A percentile compares a stretch with the other conserved stretches of the same genome.
Evolutionary conservation across 2,329 filamentous ascomycete species (phyloP).

Genomic region (Exophiala xenobiotica): DNA sequence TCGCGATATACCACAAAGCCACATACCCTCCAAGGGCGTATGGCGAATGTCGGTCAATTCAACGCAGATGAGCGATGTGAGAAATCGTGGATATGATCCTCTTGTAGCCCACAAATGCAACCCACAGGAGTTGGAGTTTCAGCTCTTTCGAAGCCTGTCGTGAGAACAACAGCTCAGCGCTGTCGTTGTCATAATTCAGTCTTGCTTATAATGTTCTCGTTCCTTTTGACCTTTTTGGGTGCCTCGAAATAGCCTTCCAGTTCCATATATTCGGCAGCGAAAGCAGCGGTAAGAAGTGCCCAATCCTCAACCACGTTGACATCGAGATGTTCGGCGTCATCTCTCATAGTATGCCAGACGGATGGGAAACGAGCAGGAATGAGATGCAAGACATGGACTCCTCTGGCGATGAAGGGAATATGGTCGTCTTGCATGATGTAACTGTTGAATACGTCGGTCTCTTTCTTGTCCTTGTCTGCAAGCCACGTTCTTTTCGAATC

Average conservation of each 20-base stretch:
- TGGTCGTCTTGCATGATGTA: conserved; percentile 80
- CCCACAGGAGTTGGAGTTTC: background rate
- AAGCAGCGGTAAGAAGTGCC: conserved; percentile 78
- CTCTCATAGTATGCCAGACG: conserved; percentile 83
- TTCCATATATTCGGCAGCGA: conserved; percentile 90
- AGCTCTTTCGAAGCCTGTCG: background rate
- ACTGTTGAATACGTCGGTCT: conserved; percentile 47
- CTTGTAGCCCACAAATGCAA: too few species aligned
- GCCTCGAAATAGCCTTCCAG: conserved; percentile 58
- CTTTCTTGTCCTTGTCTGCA: conserved; percentile 32
- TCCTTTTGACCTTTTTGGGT: conserved; percentile 17
- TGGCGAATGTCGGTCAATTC: too few species aligned
- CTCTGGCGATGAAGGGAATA: conserved; percentile 80
- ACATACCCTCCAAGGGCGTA: too few species aligned
- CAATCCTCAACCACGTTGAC: conserved; percentile 79
- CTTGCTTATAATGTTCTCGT: conserved; percentile 29
- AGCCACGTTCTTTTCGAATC: conserved; percentile 38
- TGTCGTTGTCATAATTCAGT: conserved; percentile 33
- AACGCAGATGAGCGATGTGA: too few species aligned
- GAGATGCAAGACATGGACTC: conserved; percentile 84
- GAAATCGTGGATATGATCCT: too few species aligned
- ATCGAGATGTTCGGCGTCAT: conserved; percentile 84
- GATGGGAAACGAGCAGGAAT: conserved; percentile 79
- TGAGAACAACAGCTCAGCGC: background rate
- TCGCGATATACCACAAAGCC: too few species aligned